Base-by-base conservation (phyloP, 768 basidiomycete species). In the Strobilomyces dryophilus region DNA sequence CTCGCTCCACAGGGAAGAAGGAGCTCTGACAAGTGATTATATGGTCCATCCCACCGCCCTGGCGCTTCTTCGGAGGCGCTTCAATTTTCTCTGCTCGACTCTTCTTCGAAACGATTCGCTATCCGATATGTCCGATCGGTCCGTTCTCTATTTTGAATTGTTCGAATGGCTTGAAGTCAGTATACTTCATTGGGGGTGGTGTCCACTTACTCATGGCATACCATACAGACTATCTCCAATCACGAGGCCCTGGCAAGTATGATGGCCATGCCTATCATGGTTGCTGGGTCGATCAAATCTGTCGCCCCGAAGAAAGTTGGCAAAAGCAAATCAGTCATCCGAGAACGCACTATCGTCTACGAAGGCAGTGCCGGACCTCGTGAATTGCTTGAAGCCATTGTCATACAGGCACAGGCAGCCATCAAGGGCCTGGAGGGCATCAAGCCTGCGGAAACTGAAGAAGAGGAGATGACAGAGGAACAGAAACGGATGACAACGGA, bases 241-340 rank as follows among this genome's bases (percentile, higher is more conserved):
- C 94, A 97, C 57, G 95, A 95, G 75, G 88, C 92, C 6, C 72
- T 97, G 37, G 92, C 92, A 15, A 91, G 89, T 55, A 94, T 95
- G 88, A 91, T 95, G 83, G 92, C 91, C 2, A 95, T 95, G 92
- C 92, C 93, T 7, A 92, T 91, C 65, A 94, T 94, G 92, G 83
- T 84, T n/a, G 80, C 83, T 18, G 75, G 79, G 5, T 86, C 86
- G 18, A 78, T 83, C 47, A 87, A 87, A 65, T 73, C 78, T 7
- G 73, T 83, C n/a, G 74, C 75, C 4, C 73, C 81, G n/a, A 84
- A 80, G 74, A 81, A 76, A 60, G 63, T 73, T 20, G 62, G 71
- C 5, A 75, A 71, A 47, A 69, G 73, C 44, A 75, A 73, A 55
- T 70, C 77, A 15, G 74, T 78, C 8, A 80, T 85, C 53, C 82